These are phyloP conservation scores for Ceratocystis ficicola DNA, from an alignment of 2,329 filamentous ascomycete genomes.

Conservation along the genomic window DNA sequence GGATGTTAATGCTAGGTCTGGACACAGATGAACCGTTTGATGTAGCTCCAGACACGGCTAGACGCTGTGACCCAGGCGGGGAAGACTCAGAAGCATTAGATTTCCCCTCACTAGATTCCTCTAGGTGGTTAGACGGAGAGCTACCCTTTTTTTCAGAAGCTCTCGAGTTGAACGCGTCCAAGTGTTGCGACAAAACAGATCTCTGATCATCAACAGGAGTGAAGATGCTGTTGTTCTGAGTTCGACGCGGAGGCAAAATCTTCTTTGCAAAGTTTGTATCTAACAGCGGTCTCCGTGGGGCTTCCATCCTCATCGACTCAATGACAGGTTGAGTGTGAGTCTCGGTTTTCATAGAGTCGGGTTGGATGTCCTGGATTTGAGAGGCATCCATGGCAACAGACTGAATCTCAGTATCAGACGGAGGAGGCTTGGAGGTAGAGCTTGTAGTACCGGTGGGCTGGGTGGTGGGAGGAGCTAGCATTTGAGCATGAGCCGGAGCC, in stretches of 20 bases:
- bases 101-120: slow-evolving; percentile 46
- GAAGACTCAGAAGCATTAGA: slow-evolving; percentile 41
- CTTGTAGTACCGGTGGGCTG: slow-evolving; percentile 28
- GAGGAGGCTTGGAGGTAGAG: slow-evolving; percentile 31
- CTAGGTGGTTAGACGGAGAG: slow-evolving; percentile 39
- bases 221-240: slow-evolving; percentile 70
- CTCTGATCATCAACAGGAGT: slow-evolving; percentile 91
- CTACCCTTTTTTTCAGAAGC: slow-evolving; percentile 32
- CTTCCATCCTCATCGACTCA: slow-evolving; percentile 30
- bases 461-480: slow-evolving; percentile 28
- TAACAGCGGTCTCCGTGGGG: slow-evolving; percentile 35
- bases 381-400: slow-evolving; percentile 19
- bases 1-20: slow-evolving; percentile 40
- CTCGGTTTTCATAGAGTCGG: slow-evolving; percentile 27
- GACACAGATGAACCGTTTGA: background rate
- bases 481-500: slow-evolving; percentile 38
- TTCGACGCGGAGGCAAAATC: slow-evolving; percentile 51
- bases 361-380: slow-evolving; percentile 23
- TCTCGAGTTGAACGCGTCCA: slow-evolving; percentile 49
- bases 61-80: slow-evolving; percentile 33
- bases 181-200: slow-evolving; percentile 77
- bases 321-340: slow-evolving; percentile 39
- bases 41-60: background rate
- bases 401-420: slow-evolving; percentile 30
- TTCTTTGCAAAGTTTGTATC: slow-evolving; percentile 44